Evolutionary conservation across 169 alveolate species (phyloP), one percentile per base, ranked within the genome.

Genomic region (Plasmodium knowlesi): DNA sequence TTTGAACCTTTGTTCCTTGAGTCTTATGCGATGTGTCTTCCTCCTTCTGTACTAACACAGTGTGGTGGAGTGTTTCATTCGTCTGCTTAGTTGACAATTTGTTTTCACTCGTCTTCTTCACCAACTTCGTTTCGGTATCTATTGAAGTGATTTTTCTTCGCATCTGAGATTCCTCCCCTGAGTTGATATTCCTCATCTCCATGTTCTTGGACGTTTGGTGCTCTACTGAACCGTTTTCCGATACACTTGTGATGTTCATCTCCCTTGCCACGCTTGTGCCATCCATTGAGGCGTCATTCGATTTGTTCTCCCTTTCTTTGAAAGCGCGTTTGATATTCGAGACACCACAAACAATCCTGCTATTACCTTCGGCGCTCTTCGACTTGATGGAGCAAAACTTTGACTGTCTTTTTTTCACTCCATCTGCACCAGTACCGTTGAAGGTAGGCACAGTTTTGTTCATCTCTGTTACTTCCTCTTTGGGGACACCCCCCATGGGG

Each of bases 141-240:
- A 67, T 43, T 16, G 83, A 83, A n/a, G 28, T 34, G 41, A 57
- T 37, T 67, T 32, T 83, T 70, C 76, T 83, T 82, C 54, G 10
- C 34, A n/a, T 32, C 25, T 82, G 57, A 8, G n/a, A 32, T 53
- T 82, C 79, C 67, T 53, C 78, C 12, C 5, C 70, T 12, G 71
- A 16, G 39, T 30, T 46, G 30, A 16, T 41, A 28, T 53, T 54
- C 37, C 37, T 39, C n/a, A 46, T 46, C 30, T 41, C 72, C 30
- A 9, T 25, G 34, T 80, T 80, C 25, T 43, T 57, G 12, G 10
- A 34, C 41, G 73, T 22, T 79, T 79, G 25, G 53, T 14, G 22
- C 73, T 30, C 8, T 57, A 16, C 30, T 57, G 2, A 57, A 16
- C 30, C 22, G 30, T 57, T 57, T n/a, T n/a, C 53, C 53, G 19